Evolutionary conservation across 2,329 filamentous ascomycete species (phyloP).

Genomic region (Colletotrichum karsti): DNA sequence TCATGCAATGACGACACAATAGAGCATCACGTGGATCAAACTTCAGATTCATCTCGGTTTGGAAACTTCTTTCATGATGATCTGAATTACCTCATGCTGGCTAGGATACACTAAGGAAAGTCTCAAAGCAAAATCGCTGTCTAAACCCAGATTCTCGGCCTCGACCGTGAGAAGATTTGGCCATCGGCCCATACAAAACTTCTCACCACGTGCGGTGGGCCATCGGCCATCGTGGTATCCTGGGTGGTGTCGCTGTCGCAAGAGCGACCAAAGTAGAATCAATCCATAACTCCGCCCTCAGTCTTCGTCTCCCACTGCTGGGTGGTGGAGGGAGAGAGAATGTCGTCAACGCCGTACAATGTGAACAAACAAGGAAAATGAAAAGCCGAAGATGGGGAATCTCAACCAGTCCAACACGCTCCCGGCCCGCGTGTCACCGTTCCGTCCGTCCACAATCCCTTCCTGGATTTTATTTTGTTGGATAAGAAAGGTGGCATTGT

Average conservation of each 20-base stretch:
- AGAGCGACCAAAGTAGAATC: conserved; percentile 20
- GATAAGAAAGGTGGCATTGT: conserved; percentile 25
- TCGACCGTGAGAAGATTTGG: neutral
- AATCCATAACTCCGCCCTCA: conserved; percentile 25
- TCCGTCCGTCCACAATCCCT: conserved; percentile 20
- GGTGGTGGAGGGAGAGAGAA: conserved; percentile 16
- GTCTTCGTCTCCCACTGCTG: conserved; percentile 9
- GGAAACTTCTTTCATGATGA: neutral
- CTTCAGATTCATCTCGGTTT: too few relatives aligned
- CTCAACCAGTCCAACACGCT: conserved; percentile 29
- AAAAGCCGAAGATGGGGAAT: conserved; percentile 30
- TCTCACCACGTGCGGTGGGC: neutral
- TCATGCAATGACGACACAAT: too few relatives aligned
- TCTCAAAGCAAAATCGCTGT: conserved; percentile 23
- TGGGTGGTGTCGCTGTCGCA: neutral
- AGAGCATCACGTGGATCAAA: too few relatives aligned
- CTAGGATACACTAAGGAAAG: conserved; percentile 2
- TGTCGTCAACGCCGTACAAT: conserved; percentile 23
- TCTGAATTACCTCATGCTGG: conserved; percentile 11
- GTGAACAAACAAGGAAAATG: conserved; percentile 23
- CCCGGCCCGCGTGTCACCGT: conserved; percentile 24
- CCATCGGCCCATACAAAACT: neutral
- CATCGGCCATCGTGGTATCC: conserved; percentile 11
- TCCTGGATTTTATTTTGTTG: conserved; percentile 1
- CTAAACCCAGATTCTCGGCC: neutral